phyloP scores from a whole-genome alignment of 495 filamentous ascomycete species.

The Baudoinia panamericana region DNA sequence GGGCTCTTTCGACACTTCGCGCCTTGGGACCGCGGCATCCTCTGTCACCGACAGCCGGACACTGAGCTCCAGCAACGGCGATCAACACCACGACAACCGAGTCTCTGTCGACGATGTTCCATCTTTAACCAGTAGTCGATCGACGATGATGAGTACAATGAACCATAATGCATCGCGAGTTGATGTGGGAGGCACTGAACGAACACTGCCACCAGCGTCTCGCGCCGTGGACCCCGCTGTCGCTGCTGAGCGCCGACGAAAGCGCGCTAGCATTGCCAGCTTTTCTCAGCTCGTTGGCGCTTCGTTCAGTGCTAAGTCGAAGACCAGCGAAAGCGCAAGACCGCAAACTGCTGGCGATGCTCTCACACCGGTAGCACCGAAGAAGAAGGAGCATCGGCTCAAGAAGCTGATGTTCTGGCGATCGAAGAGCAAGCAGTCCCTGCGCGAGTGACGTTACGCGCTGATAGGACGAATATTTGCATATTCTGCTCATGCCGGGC shows the following conservation, averaged over 20 bases:
- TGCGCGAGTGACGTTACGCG: too few relatives aligned
- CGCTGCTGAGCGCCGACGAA: constrained; percentile 41
- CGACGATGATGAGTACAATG: constrained; percentile 59
- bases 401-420: constrained; percentile 33
- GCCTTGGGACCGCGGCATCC: constrained; percentile 57
- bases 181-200: constrained; percentile 9
- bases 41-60: constrained; percentile 56
- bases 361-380: constrained; percentile 41
- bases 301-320: constrained; percentile 65
- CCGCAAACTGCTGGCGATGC: constrained; percentile 37
- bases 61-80: constrained; percentile 48
- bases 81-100: constrained; percentile 51
- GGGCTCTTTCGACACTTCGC: constrained; percentile 45
- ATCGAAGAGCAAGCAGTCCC: constrained; percentile 12
- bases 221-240: neutral
- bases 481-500: too few relatives aligned
- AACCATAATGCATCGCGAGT: constrained; percentile 25
- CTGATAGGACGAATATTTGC: too few relatives aligned
- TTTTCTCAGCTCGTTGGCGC: constrained; percentile 70
- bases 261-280: constrained; percentile 74
- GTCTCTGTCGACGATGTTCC: constrained; percentile 77
- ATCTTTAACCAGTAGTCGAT: constrained; percentile 74
- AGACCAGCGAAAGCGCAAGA: constrained; percentile 62
- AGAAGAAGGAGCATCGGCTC: constrained; percentile 59
- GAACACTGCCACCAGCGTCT: neutral